Base-by-base conservation (phyloP, 805 yeast genomes). In the Maudiozyma barnettii region DNA sequence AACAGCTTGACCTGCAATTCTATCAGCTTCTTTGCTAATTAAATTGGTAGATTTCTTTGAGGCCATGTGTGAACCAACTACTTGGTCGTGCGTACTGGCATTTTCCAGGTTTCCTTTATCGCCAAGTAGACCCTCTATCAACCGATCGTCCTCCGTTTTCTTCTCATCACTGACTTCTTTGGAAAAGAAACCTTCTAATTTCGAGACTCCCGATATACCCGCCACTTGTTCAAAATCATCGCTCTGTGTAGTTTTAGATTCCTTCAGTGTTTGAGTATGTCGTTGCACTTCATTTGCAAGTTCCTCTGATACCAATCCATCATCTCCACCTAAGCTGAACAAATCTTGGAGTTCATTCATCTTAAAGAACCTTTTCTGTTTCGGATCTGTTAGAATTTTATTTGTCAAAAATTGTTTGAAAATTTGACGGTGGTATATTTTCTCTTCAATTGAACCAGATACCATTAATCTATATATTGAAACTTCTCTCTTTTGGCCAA, bases 401-500 rank as follows among this genome's bases (percentile, higher is more conserved):
- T 93, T 93, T 0, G 97, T 86, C 52, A 93, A 66, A 54, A 91
- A 84, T 52, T 95, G 96, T 63, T 93, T 93, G 76, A 91, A 93
- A 30, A 93, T 93, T 66, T 93, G 99, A 19, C 99, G 76, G 58
- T 93, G 98, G 57, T 93, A 93, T 4, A 93, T 93, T 62, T 93
- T 93, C 61, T 93, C 99, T 60, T 93, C 99, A 41, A 91, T 93
- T 0, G 96, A 80, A 0, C 98, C 97, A 1, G 96, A 88, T 40
- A 89, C 85, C 86, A 93, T 88, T 39, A 93, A 70, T 49, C 99
- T 69, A 57, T 91, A 93, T 33, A 91, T 90, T 6, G 89, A 79
- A 8, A 91, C 97, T 55, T 90, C 96, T 49, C 82, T 79, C 61
- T 84, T 90, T 64, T 91, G 99, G 1, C 99, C 99, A 52, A 91